A percentile compares a stretch with the other conserved stretches of the same genome.
phyloP scores from a whole-genome alignment of 225 moss, liverwort and hornwort species.

The Neckera pumila region DNA sequence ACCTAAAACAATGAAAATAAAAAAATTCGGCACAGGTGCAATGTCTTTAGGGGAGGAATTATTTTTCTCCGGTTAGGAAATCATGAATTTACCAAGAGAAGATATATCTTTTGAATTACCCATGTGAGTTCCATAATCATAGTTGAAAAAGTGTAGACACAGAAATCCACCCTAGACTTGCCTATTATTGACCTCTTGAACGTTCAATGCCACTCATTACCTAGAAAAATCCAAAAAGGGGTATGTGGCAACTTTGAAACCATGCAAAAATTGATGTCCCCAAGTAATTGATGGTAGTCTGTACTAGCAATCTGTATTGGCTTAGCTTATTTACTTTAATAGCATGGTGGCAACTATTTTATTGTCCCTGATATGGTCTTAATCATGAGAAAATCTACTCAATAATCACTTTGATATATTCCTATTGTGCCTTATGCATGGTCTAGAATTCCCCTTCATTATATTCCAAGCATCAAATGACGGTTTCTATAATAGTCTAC shows the following conservation, averaged over 20 bases:
- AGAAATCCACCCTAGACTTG: rapidly evolving
- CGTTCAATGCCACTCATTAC: neutral
- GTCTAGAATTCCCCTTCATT: neutral
- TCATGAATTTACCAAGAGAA: neutral
- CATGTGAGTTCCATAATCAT: neutral
- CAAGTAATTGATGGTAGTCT: neutral
- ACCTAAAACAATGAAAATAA: too few species aligned
- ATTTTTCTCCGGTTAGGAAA: neutral
- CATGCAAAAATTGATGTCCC: neutral
- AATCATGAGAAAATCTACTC: neutral
- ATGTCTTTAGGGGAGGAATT: neutral
- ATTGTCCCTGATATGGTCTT: neutral
- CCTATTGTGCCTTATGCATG: rapidly evolving
- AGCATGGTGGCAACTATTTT: neutral
- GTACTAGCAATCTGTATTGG: rapidly evolving
- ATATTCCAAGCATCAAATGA: neutral
- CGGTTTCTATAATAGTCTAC: neutral
- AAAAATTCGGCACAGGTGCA: neutral
- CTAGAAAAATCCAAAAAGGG: neutral
- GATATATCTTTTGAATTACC: neutral
- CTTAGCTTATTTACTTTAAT: neutral
- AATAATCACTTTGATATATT: neutral
- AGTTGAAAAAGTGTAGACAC: neutral
- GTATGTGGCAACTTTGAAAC: neutral
- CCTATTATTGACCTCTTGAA: neutral